Evolutionary conservation across 176 grass and related monocot genomes (phyloP), one percentile per base, ranked within the genome.

Genomic region (Bromus sterilis): DNA sequence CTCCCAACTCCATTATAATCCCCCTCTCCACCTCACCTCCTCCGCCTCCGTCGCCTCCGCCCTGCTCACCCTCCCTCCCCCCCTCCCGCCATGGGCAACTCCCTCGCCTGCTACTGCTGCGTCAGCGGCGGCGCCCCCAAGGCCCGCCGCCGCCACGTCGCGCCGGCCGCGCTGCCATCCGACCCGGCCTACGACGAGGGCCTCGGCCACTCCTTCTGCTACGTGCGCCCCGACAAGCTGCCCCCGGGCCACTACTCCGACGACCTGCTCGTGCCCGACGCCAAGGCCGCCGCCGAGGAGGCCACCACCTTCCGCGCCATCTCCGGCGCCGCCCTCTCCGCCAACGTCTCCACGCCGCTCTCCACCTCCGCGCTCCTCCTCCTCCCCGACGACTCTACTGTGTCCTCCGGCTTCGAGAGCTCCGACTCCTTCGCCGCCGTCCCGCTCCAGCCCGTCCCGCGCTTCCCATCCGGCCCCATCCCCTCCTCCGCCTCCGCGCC

Each of bases 301-400:
- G 71, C 88, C 15, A 86, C 87, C 64, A 83, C 90, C 21, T 93
- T 93, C 84, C 86, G 86, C 2, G 72, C 92, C 35, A 99, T 99
- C 60, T 93, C 84, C 0, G 92, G 96, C 4, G 93, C 96, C 0
- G 84, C 93, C 2, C 85, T 99, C 33, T 86, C 86, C 63, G 96
- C 96, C 48, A 99, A 99, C 79, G 62, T 88, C 4, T 87, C 96
- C 29, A 95, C 96, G n/a, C 90, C 88, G 87, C 96, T 99, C 71
- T 99, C 96, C 33, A 93, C 93, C 2, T 86, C 84, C 21, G 78
- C 79, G 42, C 61, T 89, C 15, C 62, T 88, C 16, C 71, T 90
- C 29, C 59, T 86, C 2, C 44, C 86, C 5, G 86, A 85, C 44
- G 84, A 88, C 4, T 73, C 76, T 26, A 41, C 84, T 0, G 81